A percentile compares a stretch with the other conserved stretches of the same genome.
These are phyloP conservation scores for Fusarium devonianum DNA, from an alignment of 2,329 filamentous ascomycete species.

Conservation along the genomic window DNA sequence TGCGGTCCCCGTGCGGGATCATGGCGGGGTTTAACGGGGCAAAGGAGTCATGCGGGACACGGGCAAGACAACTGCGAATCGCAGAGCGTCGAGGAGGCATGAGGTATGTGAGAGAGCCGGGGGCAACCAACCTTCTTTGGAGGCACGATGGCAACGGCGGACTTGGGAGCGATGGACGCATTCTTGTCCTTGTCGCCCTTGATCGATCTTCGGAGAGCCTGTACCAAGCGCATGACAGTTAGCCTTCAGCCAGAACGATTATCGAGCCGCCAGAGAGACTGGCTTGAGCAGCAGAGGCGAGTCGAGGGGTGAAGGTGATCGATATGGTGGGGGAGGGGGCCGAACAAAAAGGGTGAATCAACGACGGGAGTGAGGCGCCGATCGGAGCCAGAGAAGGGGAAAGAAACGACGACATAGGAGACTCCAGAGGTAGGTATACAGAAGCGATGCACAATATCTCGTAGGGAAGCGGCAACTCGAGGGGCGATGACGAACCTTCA, in stretches of 20 bases:
- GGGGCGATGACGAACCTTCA: slow-evolving; percentile 47
- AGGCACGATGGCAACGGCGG: slow-evolving; percentile 85
- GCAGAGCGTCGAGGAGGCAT: slow-evolving; percentile 2
- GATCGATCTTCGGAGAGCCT: slow-evolving; percentile 86
- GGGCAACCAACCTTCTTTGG: slow-evolving; percentile 81
- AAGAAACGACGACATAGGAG: slow-evolving; percentile 12
- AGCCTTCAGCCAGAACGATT: slow-evolving; percentile 43
- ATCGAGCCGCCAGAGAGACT: slow-evolving; percentile 17
- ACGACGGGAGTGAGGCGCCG: slow-evolving; percentile 5
- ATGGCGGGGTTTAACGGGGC: slow-evolving; percentile 23
- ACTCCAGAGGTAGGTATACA: slow-evolving; percentile 6
- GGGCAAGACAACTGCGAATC: slow-evolving; percentile 30
- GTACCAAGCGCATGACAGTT: slow-evolving; percentile 54
- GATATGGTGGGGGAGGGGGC: slow-evolving; percentile 28
- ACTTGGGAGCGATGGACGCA: slow-evolving; percentile 81
- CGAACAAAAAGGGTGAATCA: slow-evolving; percentile 1
- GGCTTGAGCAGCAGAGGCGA: slow-evolving; percentile 21
- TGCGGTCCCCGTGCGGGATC: slow-evolving; percentile 20
- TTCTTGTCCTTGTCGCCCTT: slow-evolving; percentile 83
- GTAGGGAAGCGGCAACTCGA: slow-evolving; percentile 25
- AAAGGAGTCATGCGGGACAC: slow-evolving; percentile 12
- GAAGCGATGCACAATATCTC: slow-evolving; percentile 11
- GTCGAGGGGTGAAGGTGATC: slow-evolving; percentile 4
- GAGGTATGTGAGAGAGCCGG: slow-evolving; percentile 11
- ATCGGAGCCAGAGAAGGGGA: slow-evolving; percentile 13